Conservation (phyloP, 768 basidiomycete species). For the button mushroom (Agaricus bisporus) region DNA sequence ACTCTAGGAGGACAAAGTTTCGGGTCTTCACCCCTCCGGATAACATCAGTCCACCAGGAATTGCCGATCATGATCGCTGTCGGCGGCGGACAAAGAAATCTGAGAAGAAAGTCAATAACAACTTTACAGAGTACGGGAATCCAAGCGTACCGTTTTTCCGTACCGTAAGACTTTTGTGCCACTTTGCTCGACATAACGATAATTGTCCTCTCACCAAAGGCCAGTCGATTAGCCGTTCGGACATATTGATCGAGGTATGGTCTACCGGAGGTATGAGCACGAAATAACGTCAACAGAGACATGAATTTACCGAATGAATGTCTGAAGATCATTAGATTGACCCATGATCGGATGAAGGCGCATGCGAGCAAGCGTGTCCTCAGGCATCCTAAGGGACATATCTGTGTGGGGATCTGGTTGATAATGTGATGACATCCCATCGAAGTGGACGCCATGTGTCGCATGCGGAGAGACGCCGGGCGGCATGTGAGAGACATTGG, state of each 20-base stretch:
- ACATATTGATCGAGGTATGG: slow-evolving; percentile 86
- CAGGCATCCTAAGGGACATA: slow-evolving; percentile 56
- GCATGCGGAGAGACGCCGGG: slow-evolving; percentile 64
- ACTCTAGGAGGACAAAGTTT: slow-evolving; percentile 76
- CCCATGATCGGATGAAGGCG: slow-evolving; percentile 57
- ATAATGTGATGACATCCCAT: slow-evolving; percentile 59
- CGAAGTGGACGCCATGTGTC: slow-evolving; percentile 53
- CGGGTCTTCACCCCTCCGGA: slow-evolving; percentile 67
- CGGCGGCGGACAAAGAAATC: slow-evolving; percentile 90
- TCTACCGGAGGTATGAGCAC: slow-evolving; percentile 24
- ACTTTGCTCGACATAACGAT: slow-evolving; percentile 98
- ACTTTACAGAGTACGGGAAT: background rate
- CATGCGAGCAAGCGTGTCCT: slow-evolving; percentile 58
- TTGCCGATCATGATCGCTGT: slow-evolving; percentile 93
- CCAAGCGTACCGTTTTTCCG: slow-evolving; percentile 74
- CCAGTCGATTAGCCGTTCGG: slow-evolving; percentile 76
- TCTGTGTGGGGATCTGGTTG: slow-evolving; percentile 46
- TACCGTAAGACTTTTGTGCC: slow-evolving; percentile 96
- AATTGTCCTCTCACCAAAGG: slow-evolving; percentile 88
- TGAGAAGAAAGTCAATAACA: slow-evolving; percentile 23
- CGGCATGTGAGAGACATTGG: slow-evolving; percentile 43
- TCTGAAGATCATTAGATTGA: slow-evolving; percentile 66
- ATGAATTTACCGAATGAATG: slow-evolving; percentile 64
- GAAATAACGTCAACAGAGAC: background rate
- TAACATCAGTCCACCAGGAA: slow-evolving; percentile 87